A percentile compares a stretch with the other conserved stretches of the same genome.
Conservation (phyloP, 495 filamentous ascomycete genomes). For the Penicillium crystallinum region DNA sequence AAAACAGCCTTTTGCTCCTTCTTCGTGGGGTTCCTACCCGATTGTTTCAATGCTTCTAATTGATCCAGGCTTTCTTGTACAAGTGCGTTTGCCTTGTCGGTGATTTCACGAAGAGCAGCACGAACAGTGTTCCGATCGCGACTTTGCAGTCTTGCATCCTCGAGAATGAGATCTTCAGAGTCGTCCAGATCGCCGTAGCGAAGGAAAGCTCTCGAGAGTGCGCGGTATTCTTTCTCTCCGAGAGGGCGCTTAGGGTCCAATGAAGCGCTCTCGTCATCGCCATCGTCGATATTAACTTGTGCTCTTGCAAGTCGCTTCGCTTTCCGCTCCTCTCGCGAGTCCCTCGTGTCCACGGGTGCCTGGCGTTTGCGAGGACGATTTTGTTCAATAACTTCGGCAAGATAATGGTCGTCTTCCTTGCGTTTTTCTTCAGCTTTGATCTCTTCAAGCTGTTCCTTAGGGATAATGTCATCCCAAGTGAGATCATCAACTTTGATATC, state of each 20-base stretch:
- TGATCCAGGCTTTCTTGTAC: conserved; percentile 62
- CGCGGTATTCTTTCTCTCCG: conserved; percentile 83
- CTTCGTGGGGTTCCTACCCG: conserved; percentile 75
- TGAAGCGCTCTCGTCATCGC: conserved; percentile 53
- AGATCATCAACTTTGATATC: conserved; percentile 92
- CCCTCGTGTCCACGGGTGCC: conserved; percentile 56
- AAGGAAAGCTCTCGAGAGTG: conserved; percentile 80
- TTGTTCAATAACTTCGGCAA: conserved; percentile 75
- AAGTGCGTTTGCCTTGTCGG: conserved; percentile 60
- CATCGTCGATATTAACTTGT: conserved; percentile 57
- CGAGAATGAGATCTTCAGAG: conserved; percentile 75
- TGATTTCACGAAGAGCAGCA: conserved; percentile 65
- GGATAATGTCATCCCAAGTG: conserved; percentile 97
- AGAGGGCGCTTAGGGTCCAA: conserved; percentile 81
- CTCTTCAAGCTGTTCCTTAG: conserved; percentile 79
- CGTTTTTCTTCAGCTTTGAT: conserved; percentile 86
- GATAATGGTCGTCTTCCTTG: conserved; percentile 75
- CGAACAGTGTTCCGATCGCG: conserved; percentile 75
- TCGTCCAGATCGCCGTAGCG: conserved; percentile 85
- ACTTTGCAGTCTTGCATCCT: conserved; percentile 73
- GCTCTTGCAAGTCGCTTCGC: conserved; percentile 89
- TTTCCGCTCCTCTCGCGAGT: conserved; percentile 78
- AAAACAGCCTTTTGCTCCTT: conserved; percentile 96
- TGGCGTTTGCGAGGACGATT: conserved; percentile 83
- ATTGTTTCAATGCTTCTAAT: conserved; percentile 57